Evolutionary conservation across 805 yeast species (phyloP), one percentile per base, ranked within the genome.

Genomic region (Peterozyma xylosa): DNA sequence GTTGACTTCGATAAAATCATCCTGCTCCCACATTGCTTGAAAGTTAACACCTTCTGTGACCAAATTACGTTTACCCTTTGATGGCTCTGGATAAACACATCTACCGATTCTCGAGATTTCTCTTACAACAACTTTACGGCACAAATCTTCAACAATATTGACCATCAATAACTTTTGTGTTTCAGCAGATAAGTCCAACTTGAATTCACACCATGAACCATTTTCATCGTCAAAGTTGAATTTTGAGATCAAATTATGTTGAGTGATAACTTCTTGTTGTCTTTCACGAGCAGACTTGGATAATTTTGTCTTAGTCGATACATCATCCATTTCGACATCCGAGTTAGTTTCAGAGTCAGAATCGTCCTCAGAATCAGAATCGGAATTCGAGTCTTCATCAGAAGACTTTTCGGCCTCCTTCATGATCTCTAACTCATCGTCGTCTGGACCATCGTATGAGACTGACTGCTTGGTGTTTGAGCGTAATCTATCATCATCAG

Each of bases 31-130:
- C 95, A 93, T 88, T 42, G 96, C 95, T 59, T 74, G 74, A 80
- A 93, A 93, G 69, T 93, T 93, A 42, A 93, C 99, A 67, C 99
- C 99, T 67, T 95, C 99, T 17, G 99, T 91, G 46, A 93, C 85
- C 54, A 95, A 73, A 35, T 76, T 73, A 54, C 96, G 81, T 54
- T 77, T 78, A 39, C 85, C 87, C 53, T 74, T 74, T 55, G 78
- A 85, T 30, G 83, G 75, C 43, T 66, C 67, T 41, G 96, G 96
- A 52, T 83, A 87, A 50, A 91, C 70, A 74, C 98, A 90, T 65
- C 99, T 83, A 29, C 96, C 97, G 58, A 93, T 91, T 44, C 74
- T 71, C 45, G 93, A 84, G 52, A 90, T 82, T 66, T 95, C 96
- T 56, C 97, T 83, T 15, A 93, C 96, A 50, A 93, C 96, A 43